Percentiles rank a stretch among this genome's conserved stretches.
phyloP scores from a whole-genome alignment of 1,284 basidiomycete species.

The Cryptococcus sp. region DNA sequence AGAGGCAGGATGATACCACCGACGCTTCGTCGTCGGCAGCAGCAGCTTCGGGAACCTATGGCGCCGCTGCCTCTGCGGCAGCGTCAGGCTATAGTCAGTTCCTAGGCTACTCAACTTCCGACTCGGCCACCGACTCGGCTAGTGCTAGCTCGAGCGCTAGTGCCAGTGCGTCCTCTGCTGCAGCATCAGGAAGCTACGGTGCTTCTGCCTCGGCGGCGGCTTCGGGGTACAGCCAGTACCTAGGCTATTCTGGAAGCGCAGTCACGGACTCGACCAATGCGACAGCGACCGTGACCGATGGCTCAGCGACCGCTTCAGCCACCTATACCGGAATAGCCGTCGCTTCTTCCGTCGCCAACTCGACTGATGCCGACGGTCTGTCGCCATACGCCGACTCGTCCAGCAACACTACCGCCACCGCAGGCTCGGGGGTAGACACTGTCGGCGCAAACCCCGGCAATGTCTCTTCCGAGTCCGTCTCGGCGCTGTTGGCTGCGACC shows the following conservation, averaged over 20 bases:
- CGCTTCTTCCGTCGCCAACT: constrained; percentile 6
- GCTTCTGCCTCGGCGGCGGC: constrained; percentile 2
- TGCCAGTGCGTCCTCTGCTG: constrained; percentile 6
- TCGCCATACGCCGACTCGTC: constrained; percentile 12
- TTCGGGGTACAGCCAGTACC: constrained; percentile 3
- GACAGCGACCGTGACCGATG: not conserved
- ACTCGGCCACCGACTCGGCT: constrained; percentile 5
- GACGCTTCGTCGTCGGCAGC: not conserved
- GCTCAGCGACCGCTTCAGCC: constrained; percentile 1
- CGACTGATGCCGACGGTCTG: constrained; percentile 2
- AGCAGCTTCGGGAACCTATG: not conserved
- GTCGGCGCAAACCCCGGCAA: constrained; percentile 30
- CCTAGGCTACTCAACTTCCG: constrained; percentile 3
- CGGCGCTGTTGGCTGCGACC: constrained; percentile 32
- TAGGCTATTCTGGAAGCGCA: constrained; percentile 1
- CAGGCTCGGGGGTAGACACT: constrained; percentile 30
- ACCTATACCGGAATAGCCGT: constrained; percentile 15
- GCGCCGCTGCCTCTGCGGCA: not conserved
- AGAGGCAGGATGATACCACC: constrained; percentile 1
- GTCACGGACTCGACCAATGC: constrained; percentile 1
- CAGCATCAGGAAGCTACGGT: constrained; percentile 3
- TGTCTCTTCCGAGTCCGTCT: constrained; percentile 28
- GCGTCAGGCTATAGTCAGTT: not conserved
- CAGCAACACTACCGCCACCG: constrained; percentile 18
- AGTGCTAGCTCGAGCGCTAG: constrained; percentile 10